phyloP scores from a whole-genome alignment of 371 early-diverging fungal genomes.

The Amoeboradix gromovi region DNA sequence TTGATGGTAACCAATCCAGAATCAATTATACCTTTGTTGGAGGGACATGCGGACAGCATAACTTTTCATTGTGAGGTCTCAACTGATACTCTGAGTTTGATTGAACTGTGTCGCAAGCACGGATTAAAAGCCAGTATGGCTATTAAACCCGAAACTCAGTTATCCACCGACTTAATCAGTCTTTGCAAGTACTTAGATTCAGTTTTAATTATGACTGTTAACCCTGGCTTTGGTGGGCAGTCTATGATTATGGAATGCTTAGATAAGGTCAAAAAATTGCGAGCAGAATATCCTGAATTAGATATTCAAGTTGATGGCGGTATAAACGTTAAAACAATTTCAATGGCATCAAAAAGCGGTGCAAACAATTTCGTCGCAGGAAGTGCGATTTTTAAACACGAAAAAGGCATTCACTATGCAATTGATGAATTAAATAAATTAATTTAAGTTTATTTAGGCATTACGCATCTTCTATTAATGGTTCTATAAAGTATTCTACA shows the following conservation, averaged over 20 bases:
- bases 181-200: conserved; percentile 29
- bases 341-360: conserved; percentile 52
- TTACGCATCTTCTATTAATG: not conserved
- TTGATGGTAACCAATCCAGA: conserved; percentile 87
- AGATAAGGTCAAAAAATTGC: conserved; percentile 15
- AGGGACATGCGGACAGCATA: conserved; percentile 63
- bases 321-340: conserved; percentile 52
- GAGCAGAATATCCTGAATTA: conserved; percentile 44
- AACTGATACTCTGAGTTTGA: conserved; percentile 34
- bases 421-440: not conserved
- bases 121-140: conserved; percentile 86
- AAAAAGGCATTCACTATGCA: not conserved
- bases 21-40: conserved; percentile 52
- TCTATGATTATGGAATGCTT: conserved; percentile 4
- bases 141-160: conserved; percentile 72
- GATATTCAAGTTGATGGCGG: conserved; percentile 97
- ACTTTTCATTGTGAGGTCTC: conserved; percentile 85
- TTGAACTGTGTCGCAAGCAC: conserved; percentile 38
- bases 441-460: not conserved
- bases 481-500: not conserved
- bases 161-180: conserved; percentile 24
- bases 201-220: conserved; percentile 89
- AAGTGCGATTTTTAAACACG: conserved; percentile 55
- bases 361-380: conserved; percentile 98
- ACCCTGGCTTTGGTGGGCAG: conserved; percentile 13